phyloP scores from a whole-genome alignment of 768 basidiomycete species.

The Multifurca ochricompacta region DNA sequence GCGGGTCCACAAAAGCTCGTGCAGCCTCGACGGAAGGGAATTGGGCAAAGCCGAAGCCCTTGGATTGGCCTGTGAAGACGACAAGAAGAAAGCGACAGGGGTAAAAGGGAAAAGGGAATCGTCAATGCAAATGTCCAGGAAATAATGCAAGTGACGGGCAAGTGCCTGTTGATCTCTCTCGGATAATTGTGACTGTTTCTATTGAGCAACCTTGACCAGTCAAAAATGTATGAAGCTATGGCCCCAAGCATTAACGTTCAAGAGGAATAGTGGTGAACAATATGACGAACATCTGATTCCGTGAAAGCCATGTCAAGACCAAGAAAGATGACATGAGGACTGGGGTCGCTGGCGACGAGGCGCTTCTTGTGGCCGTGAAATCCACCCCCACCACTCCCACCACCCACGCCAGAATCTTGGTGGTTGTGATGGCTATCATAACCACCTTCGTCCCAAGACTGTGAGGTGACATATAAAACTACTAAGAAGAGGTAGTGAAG shows the following conservation, averaged over 20 bases:
- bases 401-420: constrained; percentile 23
- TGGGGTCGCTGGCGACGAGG: constrained; percentile 74
- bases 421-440: constrained; percentile 31
- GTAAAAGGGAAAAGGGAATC: constrained; percentile 39
- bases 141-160: constrained; percentile 70
- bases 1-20: constrained; percentile 81
- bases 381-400: constrained; percentile 3
- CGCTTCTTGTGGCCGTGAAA: constrained; percentile 54
- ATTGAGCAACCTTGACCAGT: constrained; percentile 62
- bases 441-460: constrained; percentile 41
- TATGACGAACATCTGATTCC: constrained; percentile 79
- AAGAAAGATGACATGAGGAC: constrained; percentile 91
- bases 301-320: constrained; percentile 88
- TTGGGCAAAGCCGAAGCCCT: constrained; percentile 96
- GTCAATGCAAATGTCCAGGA: constrained; percentile 61
- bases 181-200: constrained; percentile 90
- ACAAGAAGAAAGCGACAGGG: constrained; percentile 4
- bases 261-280: constrained; percentile 27
- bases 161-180: constrained; percentile 95
- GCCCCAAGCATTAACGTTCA: constrained; percentile 23
- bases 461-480: no score
- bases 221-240: constrained; percentile 74
- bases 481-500: not conserved
- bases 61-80: constrained; percentile 62
- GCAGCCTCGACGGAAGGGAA: constrained; percentile 84